Evolutionary conservation across 192 early-diverging fungal genomes (phyloP), one percentile per base, ranked within the genome.

Genomic region (Coemansia erecta): DNA sequence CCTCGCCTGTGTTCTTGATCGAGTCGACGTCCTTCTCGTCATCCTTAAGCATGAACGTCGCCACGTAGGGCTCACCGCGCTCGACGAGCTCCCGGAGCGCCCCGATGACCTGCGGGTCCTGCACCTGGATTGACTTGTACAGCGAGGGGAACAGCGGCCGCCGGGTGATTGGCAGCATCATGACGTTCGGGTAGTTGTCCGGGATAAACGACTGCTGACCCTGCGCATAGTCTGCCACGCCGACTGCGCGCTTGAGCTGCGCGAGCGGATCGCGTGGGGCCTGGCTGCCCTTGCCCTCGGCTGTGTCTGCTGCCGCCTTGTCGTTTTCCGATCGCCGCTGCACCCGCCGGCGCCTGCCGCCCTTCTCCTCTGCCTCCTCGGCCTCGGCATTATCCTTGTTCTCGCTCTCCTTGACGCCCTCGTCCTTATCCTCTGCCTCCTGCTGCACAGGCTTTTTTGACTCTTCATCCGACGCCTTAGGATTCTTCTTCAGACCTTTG

Each of bases 91-190:
- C 88, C 66, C 97, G 91, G 47, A 99, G 90, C 2, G 97, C 93
- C 26, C 86, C 85, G 46, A 91, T 95, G 3, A 94, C 94, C 43
- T 90, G 79, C 0, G 94, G 94, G 66, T 97, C 92, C 72, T 95
- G 94, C 56, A 99, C 93, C 22, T 94, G 93, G 22, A 99, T 88
- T 7, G 95, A 92, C 80, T 99, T 99, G 83, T 97, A 99, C 68
- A 96, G 94, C 23, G 94, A 95, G 18, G 97, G 97, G 61, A 98
- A 98, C 19, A 98, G 76, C 17, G 94, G 94, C 21, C 97, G 84
- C 10, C 93, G 82, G 15, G 93, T 90, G 53, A 98, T 90, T 0
- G 97, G 97, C 28, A 98, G 82, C 18, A 94, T 93, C 63, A 99
- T 81, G 0, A 97, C 88, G 60, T 96, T 92, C 7, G 97, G 92